Base-by-base conservation (phyloP, 2,329 filamentous ascomycete species). In the Teratosphaeria epicoccoides region DNA sequence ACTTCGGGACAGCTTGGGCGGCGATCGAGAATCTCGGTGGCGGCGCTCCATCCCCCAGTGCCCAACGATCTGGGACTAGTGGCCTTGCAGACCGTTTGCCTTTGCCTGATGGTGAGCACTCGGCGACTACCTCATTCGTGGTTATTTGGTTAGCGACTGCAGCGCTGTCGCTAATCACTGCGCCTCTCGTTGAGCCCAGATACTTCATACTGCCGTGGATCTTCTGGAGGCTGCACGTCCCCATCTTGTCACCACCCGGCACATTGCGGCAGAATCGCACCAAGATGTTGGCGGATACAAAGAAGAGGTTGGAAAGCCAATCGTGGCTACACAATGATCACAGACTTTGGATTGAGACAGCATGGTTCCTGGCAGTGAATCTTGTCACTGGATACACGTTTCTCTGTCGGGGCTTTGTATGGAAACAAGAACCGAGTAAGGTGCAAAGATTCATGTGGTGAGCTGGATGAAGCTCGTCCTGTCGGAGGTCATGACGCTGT, bases 121-220 rank as follows among this genome's bases (percentile, higher is more conserved):
- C 58, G 0, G 59, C 59, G 5, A 61, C 57, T 24, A 70, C 72
- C 43, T 76, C 75, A 60, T 83, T 82, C 59, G 68, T 80, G 11
- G 63, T 83, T 22, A 69, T 83, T 25, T 84, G 78, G 75, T 66
- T 95, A 6, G 70, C 82, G 4, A 79, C 90, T 0, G 89, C 89
- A 0, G 65, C 84, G 0, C 74, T 95, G 3, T 91, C 87, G 0
- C 78, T 98, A 11, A 72, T 95, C 50, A 93, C 88, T 0, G 90
- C 93, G 0, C 90, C 93, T 0, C 78, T 98, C 0, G 91, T 98
- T 9, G 93, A 98, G 68, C 93, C 93, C 12, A 81, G 93, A 12
- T 98, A 98, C 69, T 95, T 95, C 68, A 94, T 98, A 65, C 76
- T 96, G 11, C 90, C 91, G 0, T 98, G 89, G 88, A 79, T 96